These are phyloP conservation scores for Calvatia gigantea DNA, from an alignment of 768 basidiomycete species.

Conservation along the genomic window DNA sequence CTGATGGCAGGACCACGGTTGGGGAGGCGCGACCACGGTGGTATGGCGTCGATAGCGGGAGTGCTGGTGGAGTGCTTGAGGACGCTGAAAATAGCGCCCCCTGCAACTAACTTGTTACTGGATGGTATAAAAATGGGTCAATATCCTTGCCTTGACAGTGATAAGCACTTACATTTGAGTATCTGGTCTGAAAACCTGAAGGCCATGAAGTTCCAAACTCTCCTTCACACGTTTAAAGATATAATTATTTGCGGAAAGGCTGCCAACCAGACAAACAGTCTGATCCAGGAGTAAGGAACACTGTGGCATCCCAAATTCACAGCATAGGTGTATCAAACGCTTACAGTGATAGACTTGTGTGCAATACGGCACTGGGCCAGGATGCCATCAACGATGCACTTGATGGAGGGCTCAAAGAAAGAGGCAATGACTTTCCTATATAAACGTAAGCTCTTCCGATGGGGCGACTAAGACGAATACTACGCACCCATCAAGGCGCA, in stretches of 20 bases:
- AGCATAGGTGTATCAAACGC: no score
- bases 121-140: no score
- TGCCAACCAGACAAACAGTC: constrained; percentile 48
- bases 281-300: neutral
- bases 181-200: constrained; percentile 47
- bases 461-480: neutral
- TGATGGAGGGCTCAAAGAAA: constrained; percentile 28
- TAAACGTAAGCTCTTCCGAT: no score
- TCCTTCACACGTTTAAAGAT: constrained; percentile 39
- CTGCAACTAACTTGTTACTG: constrained; percentile 24
- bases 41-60: no score
- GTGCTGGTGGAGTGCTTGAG: constrained; percentile 49
- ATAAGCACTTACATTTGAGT: constrained; percentile 11
- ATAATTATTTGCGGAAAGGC: constrained; percentile 57
- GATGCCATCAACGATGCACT: constrained; percentile 26
- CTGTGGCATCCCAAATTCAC: neutral
- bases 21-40: no score
- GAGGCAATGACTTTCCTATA: constrained; percentile 23
- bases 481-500: constrained; percentile 34
- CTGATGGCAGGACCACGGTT: no score
- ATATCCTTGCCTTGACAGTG: neutral
- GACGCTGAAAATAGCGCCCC: constrained; percentile 28
- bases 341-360: constrained; percentile 23
- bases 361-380: constrained; percentile 14
- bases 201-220: constrained; percentile 30